Conservation (phyloP, 2,329 filamentous ascomycete species). For the Aspergillus novofumigatus region DNA sequence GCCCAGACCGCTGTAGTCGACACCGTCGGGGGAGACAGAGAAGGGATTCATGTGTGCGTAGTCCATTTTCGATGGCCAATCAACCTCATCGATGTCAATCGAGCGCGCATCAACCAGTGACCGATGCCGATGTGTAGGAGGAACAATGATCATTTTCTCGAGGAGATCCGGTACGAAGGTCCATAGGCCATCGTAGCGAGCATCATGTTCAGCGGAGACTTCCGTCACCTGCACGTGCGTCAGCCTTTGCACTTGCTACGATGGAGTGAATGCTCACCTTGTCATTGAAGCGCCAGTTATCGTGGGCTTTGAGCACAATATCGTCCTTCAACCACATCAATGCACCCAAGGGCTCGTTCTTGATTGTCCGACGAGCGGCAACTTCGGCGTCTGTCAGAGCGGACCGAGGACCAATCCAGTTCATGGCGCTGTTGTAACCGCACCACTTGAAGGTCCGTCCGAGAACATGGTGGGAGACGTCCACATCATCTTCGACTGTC, state of each 20-base stretch:
- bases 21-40: conserved; percentile 17
- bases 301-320: conserved; percentile 31
- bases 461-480: conserved; percentile 29
- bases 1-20: conserved; percentile 21
- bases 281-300: conserved; percentile 27
- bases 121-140: neutral
- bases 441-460: conserved; percentile 37
- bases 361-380: conserved; percentile 11
- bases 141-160: conserved; percentile 4
- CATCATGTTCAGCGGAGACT: neutral
- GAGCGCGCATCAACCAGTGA: conserved; percentile 5
- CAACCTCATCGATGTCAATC: conserved; percentile 10
- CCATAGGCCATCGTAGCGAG: conserved; percentile 4
- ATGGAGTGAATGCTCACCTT: neutral
- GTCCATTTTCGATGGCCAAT: conserved; percentile 11
- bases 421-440: conserved; percentile 34
- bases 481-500: conserved; percentile 28
- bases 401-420: conserved; percentile 30
- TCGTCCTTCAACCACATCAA: conserved; percentile 38
- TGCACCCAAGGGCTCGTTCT: conserved; percentile 33
- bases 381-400: conserved; percentile 26
- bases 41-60: conserved; percentile 15
- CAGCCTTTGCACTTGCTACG: neutral
- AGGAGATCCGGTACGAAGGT: conserved; percentile 6
- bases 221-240: neutral